Evolutionary conservation across 1,284 basidiomycete species (phyloP).

Genomic region (Sporisorium graminicola): DNA sequence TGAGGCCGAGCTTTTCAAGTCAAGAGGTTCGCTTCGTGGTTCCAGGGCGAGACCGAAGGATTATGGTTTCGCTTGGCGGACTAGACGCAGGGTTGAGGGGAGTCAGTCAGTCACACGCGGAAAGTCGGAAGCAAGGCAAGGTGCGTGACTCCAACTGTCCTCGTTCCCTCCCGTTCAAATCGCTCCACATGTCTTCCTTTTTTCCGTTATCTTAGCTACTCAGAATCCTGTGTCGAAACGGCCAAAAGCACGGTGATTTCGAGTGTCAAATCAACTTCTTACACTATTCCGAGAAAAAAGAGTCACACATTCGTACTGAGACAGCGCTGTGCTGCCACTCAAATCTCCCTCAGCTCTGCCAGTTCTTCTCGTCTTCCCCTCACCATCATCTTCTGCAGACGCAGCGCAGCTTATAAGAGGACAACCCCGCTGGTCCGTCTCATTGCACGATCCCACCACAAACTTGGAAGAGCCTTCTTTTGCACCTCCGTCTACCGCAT

Average conservation of each 20-base stretch:
- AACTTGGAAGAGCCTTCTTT: not conserved
- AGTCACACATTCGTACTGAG: no score
- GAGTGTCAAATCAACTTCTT: conserved; percentile 2
- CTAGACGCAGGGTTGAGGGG: no score
- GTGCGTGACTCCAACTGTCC: no score
- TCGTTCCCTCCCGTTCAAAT: no score
- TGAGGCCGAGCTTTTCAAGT: no score
- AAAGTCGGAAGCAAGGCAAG: no score
- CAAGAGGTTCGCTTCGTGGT: no score
- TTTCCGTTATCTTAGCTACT: conserved; percentile 7
- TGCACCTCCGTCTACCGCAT: not conserved
- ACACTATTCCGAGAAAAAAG: no score
- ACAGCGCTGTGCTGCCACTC: no score
- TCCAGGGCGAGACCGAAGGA: no score
- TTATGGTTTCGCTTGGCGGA: no score
- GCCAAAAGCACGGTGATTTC: conserved; percentile 6
- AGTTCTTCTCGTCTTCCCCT: not conserved
- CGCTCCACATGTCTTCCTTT: conserved; percentile 1
- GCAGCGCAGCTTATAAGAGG: not conserved
- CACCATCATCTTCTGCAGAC: not conserved
- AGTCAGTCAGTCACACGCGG: not conserved
- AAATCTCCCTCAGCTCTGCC: no score
- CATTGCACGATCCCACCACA: not conserved
- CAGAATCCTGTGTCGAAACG: not conserved
- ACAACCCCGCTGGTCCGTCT: not conserved